Evolutionary conservation across 257 asterid species (phyloP).

Genomic region (Vinca minor): DNA sequence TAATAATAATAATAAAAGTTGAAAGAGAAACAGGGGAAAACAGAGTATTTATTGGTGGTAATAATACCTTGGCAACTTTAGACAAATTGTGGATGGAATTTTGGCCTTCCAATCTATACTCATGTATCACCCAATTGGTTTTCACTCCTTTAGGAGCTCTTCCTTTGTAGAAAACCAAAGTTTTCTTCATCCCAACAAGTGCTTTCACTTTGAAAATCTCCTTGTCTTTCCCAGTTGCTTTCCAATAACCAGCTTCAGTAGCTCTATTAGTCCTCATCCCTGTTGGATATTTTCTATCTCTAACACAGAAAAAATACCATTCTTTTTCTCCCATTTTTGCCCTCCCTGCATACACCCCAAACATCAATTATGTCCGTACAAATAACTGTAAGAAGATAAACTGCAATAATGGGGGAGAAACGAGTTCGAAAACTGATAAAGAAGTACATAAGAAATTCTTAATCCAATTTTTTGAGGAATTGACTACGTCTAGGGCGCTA

Average conservation of each 20-base stretch:
- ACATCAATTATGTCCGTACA: neutral
- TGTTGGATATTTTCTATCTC: conserved; percentile 75
- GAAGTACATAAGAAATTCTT: no score
- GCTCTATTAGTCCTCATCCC: conserved; percentile 82
- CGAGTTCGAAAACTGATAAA: no score
- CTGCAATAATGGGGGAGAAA: no score
- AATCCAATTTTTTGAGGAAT: no score
- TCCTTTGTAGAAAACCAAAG: conserved; percentile 71
- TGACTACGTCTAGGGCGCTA: no score
- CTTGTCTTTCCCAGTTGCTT: conserved; percentile 82
- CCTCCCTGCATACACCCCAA: conserved; percentile 49
- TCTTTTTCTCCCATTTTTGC: conserved; percentile 77
- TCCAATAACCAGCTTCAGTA: conserved; percentile 79
- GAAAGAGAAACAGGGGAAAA: conserved; percentile 11
- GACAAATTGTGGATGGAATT: conserved; percentile 26
- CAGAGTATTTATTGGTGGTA: conserved; percentile 1
- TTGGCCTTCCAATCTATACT: conserved; percentile 60
- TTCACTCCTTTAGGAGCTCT: conserved; percentile 80
- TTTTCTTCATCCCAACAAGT: conserved; percentile 80
- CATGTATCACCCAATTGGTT: conserved; percentile 85
- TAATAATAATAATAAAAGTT: no score
- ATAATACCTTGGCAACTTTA: conserved; percentile 39
- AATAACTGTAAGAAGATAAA: no score
- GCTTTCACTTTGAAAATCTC: conserved; percentile 53
- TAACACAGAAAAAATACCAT: conserved; percentile 77